These are phyloP conservation scores for Rubroboletus satanas DNA, from an alignment of 768 basidiomycete species.

Conservation along the genomic window DNA sequence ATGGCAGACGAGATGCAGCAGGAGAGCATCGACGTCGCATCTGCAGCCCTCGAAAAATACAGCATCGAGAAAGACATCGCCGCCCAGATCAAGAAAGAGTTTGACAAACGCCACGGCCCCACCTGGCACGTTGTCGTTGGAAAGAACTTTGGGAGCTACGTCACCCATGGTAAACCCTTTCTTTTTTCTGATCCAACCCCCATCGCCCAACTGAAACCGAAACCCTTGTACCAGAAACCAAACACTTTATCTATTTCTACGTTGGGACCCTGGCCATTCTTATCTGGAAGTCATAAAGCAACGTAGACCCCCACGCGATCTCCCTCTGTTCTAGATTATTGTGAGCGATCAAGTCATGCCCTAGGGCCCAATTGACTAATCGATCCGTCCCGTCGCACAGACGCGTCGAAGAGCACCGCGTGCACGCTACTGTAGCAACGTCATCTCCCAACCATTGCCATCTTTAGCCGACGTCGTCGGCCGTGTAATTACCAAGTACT, in stretches of 20 bases:
- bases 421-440: conserved; percentile 25
- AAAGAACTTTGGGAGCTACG: conserved; percentile 98
- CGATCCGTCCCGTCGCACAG: conserved; percentile 4
- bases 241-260: conserved; percentile 99
- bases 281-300: conserved; percentile 83
- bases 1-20: conserved; percentile 98
- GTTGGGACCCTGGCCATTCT: conserved; percentile 89
- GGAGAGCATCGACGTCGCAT: conserved; percentile 85
- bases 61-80: conserved; percentile 98
- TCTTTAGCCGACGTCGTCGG: conserved; percentile 14
- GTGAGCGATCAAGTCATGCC: conserved; percentile 12
- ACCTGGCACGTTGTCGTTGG: conserved; percentile 99
- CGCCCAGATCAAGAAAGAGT: conserved; percentile 97
- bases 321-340: conserved; percentile 20
- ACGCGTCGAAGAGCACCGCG: conserved; percentile 16
- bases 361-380: background rate
- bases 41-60: conserved; percentile 82
- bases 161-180: conserved; percentile 77
- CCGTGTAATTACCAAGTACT: conserved; percentile 26
- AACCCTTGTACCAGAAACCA: conserved; percentile 65
- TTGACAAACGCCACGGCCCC: conserved; percentile 86
- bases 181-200: background rate
- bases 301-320: conserved; percentile 4
- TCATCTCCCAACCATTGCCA: conserved; percentile 15
- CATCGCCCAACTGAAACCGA: conserved; percentile 10